These are phyloP conservation scores for Mortierella sp. DNA, from an alignment of 371 early-diverging fungal species.

Conservation along the genomic window DNA sequence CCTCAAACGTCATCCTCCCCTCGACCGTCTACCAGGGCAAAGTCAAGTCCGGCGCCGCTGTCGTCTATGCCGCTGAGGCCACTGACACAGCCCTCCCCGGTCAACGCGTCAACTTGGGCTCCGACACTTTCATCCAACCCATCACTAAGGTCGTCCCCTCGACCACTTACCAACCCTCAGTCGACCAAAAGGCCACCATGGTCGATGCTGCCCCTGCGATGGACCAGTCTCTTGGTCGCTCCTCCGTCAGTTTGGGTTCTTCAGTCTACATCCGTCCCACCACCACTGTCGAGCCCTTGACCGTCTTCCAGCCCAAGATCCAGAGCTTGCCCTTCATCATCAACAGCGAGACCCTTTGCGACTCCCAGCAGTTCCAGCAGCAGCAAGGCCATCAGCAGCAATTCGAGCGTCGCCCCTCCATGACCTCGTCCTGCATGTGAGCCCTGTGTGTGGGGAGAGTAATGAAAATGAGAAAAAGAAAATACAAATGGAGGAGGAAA, in stretches of 20 bases:
- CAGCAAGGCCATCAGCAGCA: neutral
- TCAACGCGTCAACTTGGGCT: slow-evolving; percentile 29
- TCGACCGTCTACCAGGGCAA: slow-evolving; percentile 41
- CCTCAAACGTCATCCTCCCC: slow-evolving; percentile 28
- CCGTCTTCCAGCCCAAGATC: slow-evolving; percentile 41
- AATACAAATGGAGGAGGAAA: neutral
- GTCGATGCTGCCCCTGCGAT: slow-evolving; percentile 19
- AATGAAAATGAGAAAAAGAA: neutral
- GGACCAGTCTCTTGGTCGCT: slow-evolving; percentile 29
- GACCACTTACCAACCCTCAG: slow-evolving; percentile 37
- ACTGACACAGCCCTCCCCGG: slow-evolving; percentile 13
- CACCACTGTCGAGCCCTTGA: slow-evolving; percentile 45
- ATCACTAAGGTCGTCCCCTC: slow-evolving; percentile 36
- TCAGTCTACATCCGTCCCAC: slow-evolving; percentile 34
- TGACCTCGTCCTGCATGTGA: neutral
- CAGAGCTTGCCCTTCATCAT: slow-evolving; percentile 35
- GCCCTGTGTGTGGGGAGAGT: neutral
- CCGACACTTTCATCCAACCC: slow-evolving; percentile 38
- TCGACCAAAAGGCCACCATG: slow-evolving; percentile 40
- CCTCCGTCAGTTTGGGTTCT: slow-evolving; percentile 42
- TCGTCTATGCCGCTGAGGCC: slow-evolving; percentile 28
- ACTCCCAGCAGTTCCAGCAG: neutral
- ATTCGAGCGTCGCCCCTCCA: neutral
- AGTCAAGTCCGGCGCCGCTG: slow-evolving; percentile 30
- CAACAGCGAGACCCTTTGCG: slow-evolving; percentile 17